Base-by-base conservation (phyloP, 2,329 filamentous ascomycete species). In the Chaetomium strumarium region DNA sequence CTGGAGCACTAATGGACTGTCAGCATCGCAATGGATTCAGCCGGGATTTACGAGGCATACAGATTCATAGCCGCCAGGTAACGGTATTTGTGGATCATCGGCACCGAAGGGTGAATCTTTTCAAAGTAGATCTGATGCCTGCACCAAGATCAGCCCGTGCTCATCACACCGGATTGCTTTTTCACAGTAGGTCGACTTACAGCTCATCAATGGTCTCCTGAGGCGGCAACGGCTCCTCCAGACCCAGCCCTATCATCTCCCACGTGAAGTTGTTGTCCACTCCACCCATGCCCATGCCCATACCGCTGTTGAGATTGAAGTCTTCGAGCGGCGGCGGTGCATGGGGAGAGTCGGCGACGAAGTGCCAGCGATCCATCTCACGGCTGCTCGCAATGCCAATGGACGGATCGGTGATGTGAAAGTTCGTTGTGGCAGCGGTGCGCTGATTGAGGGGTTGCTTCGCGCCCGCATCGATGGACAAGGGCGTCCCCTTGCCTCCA, bases 61-160 rank as follows among this genome's bases (percentile, higher is more conserved):
- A 96, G 76, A 64, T 92, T 90, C 84, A 96, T 89, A 31, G 89
- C 88, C 17, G 90, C 87, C 53, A 93, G 75, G 67, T 93, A 97
- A 47, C 92, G 83, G 55, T 85, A 88, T 62, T 85, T 87, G 67
- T 99, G 92, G 52, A 97, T 87, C 78, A 97, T 88, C 14, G 93
- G 90, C 52, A 88, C 64, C 0, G 89, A 90, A 0, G 87, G 85
- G 64, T 97, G 89, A 10, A 95, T 79, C 68, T 95, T 96, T 52
- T 91, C 84, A 66, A 97, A 97, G 69, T 88, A 99, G 24, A 93
- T 83, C 62, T 88, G 80, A 63, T 95, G 86, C 55, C 84, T 88
- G 65, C 8, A 14, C 34, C 13, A 34, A 3, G 16, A 14, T 59
- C n/a, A 56, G 54, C 42, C 24, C 16, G 13, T n/a, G 7, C n/a